These are phyloP conservation scores for Penicillium pulvis DNA, from an alignment of 495 filamentous ascomycete genomes.

Conservation along the genomic window DNA sequence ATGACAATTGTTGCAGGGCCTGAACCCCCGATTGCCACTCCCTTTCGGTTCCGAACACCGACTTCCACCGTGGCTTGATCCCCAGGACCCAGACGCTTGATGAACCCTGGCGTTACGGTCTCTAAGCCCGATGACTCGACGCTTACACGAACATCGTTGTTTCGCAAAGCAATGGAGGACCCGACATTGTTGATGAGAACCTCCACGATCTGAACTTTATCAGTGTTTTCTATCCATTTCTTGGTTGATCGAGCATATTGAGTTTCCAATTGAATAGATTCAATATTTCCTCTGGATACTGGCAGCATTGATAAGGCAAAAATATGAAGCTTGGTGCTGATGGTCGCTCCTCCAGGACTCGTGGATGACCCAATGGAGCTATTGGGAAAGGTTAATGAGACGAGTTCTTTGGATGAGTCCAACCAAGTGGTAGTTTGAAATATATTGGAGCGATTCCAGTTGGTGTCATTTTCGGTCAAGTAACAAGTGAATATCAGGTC, in stretches of 20 bases:
- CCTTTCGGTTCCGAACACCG: slow-evolving; percentile 39
- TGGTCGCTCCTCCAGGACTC: slow-evolving; percentile 20
- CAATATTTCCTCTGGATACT: not conserved
- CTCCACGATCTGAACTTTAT: slow-evolving; percentile 54
- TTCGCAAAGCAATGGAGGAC: slow-evolving; percentile 38
- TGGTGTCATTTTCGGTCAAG: slow-evolving; percentile 42
- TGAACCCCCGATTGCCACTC: slow-evolving; percentile 10
- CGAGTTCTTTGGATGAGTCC: slow-evolving; percentile 47
- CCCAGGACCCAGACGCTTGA: slow-evolving; percentile 54
- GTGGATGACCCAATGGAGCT: slow-evolving; percentile 20
- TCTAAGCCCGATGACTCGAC: slow-evolving; percentile 39
- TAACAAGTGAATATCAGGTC: slow-evolving; percentile 53
- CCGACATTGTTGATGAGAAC: slow-evolving; percentile 54
- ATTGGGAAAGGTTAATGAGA: slow-evolving; percentile 42
- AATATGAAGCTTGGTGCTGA: slow-evolving; percentile 27
- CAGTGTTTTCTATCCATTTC: slow-evolving; percentile 45
- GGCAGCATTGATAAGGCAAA: slow-evolving; percentile 31
- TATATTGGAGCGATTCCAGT: slow-evolving; percentile 56
- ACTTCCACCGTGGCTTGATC: slow-evolving; percentile 52
- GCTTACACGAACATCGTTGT: slow-evolving; percentile 37
- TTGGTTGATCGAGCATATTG: slow-evolving; percentile 57
- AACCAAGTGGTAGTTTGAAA: slow-evolving; percentile 52
- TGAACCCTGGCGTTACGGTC: slow-evolving; percentile 37
- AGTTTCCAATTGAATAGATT: slow-evolving; percentile 27
- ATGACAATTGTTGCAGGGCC: slow-evolving; percentile 33